Base-by-base conservation (phyloP, 371 early-diverging fungal species). In the Mucor sp. region DNA sequence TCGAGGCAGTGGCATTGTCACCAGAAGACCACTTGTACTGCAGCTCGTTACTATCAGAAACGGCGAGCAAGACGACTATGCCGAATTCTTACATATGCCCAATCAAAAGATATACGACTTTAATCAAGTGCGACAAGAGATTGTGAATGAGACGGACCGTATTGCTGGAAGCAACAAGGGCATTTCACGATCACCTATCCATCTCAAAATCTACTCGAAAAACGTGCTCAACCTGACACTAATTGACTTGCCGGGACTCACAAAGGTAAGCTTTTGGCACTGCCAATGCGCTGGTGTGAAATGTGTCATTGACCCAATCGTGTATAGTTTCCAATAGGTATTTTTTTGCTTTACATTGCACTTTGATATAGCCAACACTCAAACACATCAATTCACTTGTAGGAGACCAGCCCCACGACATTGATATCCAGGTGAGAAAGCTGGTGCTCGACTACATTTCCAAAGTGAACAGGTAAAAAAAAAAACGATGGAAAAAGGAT, bases 221-320 rank as follows among this genome's bases (percentile, higher is more conserved):
- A 89, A 93, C 32, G 95, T 95, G 9, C 85, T 97, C 37, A 94
- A 93, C 68, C 74, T 98, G 44, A 98, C 97, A 1, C 78, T 98
- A 28, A 93, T 97, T 17, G 98, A 98, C 81, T 79, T 98, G 61
- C 98, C 98, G 7, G 98, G 98, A 25, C 76, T 98, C 37, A 93
- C 95, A 64, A 94, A 94, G 85, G 91, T 89, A 83, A 62, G n/a
- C 12, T 9, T 30, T 27, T 9, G n/a, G n/a, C n/a, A n/a, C n/a
- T n/a, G n/a, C n/a, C n/a, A n/a, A n/a, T n/a, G n/a, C n/a, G n/a
- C n/a, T n/a, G n/a, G n/a, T n/a, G n/a, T 33, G 33, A n/a, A 19
- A 44, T n/a, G 17, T 25, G n/a, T 47, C 6, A 11, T 12, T 50
- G 23, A 19, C 23, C 0, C 21, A 11, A 30, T 6, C 2, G 4